Base-by-base conservation (phyloP, 441 rosid species). In the Rhodomyrtus psidioides region DNA sequence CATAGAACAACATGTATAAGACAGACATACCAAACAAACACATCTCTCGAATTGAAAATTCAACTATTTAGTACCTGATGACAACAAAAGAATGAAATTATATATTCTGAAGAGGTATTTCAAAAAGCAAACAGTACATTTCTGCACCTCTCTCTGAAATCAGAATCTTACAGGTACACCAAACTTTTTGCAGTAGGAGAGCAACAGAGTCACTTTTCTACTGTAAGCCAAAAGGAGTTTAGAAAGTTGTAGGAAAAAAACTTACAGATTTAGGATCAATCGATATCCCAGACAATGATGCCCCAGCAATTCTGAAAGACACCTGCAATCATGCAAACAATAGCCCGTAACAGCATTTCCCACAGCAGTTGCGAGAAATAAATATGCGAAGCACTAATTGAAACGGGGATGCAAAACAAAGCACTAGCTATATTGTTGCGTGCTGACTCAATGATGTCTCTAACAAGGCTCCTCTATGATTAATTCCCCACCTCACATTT, bases 221-320 rank as follows among this genome's bases (percentile, higher is more conserved):
- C 55, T 28, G 65, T 81, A 53, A 30, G n/a, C 42, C 46, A 34
- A 28, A 21, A 39, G 55, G 74, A 60, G 10, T 26, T 17, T 54
- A 24, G 53, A n/a, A 74, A 54, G 19, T 4, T 82, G 24, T 85
- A 84, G 39, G 56, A 81, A 44, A 53, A 13, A 85, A 85, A 82
- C 96, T 91, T 91, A 97, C 99, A 46, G 96, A 93, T 94, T 97
- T 96, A 54, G 99, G 94, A 89, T 97, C 98, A 62, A 97, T 90
- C 19, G 93, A 92, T 95, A 97, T 94, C 88, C 96, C 94, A 39
- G 98, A 96, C 81, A 94, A 82, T 74, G 99, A 93, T 58, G 94
- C 95, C 53, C 99, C 99, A 16, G 88, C 91, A 88, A 96, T 92
- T 93, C 94, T 97, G 92, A 95, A 95, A 27, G 98, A 93, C 30